phyloP scores from a whole-genome alignment of 1,284 basidiomycete species.

The Melanopsichium pennsylvanicum region DNA sequence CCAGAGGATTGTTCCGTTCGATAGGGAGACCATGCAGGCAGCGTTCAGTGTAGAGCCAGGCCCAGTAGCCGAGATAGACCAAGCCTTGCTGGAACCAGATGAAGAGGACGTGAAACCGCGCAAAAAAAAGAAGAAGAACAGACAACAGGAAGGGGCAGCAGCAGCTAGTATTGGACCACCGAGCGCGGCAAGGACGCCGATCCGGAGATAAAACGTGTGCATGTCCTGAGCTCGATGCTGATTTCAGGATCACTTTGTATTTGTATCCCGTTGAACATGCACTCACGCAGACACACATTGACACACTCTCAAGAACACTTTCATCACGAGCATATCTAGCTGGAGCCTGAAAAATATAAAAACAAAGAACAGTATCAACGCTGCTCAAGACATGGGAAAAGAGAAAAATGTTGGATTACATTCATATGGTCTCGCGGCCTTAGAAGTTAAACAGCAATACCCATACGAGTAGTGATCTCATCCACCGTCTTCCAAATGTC shows the following conservation, averaged over 20 bases:
- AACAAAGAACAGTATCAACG: too few relatives aligned
- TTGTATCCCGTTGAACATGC: neutral
- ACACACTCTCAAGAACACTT: too few relatives aligned
- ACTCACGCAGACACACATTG: too few relatives aligned
- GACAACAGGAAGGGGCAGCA: constrained; percentile 7
- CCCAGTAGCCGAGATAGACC: constrained; percentile 41
- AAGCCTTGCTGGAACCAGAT: constrained; percentile 41
- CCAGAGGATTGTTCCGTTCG: constrained; percentile 41
- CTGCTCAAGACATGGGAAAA: too few relatives aligned
- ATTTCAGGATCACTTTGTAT: neutral
- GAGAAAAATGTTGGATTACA: too few relatives aligned
- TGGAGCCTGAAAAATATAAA: too few relatives aligned
- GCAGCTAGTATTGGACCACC: constrained; percentile 7
- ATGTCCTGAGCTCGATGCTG: too few relatives aligned
- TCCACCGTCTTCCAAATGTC: constrained; percentile 46
- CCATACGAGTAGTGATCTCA: constrained; percentile 39
- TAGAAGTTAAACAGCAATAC: constrained; percentile 21
- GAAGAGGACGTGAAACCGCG: constrained; percentile 34
- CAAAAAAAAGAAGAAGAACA: constrained; percentile 41
- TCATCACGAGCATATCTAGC: too few relatives aligned
- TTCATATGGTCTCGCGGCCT: neutral
- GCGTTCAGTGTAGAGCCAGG: constrained; percentile 42
- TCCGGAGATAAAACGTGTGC: constrained; percentile 3
- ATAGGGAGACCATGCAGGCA: constrained; percentile 34
- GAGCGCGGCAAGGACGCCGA: constrained; percentile 18